Percentiles rank a stretch among this genome's conserved stretches.
Evolutionary conservation across 257 asterid genomes (phyloP).

Genomic region (Fraxinus quadrangulata): DNA sequence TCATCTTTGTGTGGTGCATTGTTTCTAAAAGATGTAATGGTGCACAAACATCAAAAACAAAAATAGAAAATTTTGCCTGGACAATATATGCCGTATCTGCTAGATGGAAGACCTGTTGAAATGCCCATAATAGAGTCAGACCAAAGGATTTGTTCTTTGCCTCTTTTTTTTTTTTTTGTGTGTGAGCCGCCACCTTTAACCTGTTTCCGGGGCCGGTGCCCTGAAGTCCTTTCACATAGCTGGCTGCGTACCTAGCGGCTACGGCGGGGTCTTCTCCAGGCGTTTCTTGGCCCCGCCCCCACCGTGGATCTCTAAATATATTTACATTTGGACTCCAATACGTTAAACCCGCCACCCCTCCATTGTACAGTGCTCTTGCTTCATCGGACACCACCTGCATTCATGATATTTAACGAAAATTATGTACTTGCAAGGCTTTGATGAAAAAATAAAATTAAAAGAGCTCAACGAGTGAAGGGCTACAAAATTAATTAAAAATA

Average conservation of each 20-base stretch:
- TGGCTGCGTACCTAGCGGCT: slow-evolving; percentile 62
- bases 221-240: slow-evolving; percentile 77
- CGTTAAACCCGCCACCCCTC: slow-evolving; percentile 75
- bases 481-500: no score
- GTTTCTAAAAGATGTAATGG: background rate
- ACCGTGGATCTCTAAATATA: slow-evolving; percentile 81
- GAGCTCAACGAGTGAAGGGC: no score
- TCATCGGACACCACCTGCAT: slow-evolving; percentile 81
- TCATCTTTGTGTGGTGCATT: slow-evolving; percentile 2
- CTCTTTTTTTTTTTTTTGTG: background rate
- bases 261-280: no score
- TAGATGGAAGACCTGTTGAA: background rate
- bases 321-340: slow-evolving; percentile 96
- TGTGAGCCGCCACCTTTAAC: slow-evolving; percentile 68
- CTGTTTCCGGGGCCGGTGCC: slow-evolving; percentile 43
- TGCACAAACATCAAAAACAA: background rate
- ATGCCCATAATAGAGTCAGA: background rate
- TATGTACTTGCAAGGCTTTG: no score
- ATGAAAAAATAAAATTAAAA: no score
- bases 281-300: slow-evolving; percentile 96
- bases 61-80: background rate
- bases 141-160: background rate
- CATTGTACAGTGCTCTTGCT: slow-evolving; percentile 92
- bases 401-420: background rate
- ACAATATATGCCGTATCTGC: background rate